Conservation (phyloP, 306 rosid species). For the Albizia julibrissin region DNA sequence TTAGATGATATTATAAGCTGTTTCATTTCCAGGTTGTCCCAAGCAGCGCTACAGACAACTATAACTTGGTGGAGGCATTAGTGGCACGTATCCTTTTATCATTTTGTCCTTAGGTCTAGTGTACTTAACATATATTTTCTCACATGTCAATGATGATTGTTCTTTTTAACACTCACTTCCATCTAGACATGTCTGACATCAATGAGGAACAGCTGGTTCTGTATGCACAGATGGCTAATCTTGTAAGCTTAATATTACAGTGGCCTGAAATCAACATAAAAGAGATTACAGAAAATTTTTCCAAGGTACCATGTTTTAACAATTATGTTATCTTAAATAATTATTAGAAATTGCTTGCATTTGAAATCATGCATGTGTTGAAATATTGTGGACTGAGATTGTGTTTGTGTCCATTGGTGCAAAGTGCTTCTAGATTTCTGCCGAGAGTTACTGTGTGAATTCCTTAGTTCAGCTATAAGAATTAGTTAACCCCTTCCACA, state of each 20-base stretch:
- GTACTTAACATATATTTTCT: conserved; percentile 25
- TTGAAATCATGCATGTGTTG: not conserved
- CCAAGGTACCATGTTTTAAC: conserved; percentile 58
- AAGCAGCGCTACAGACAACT: conserved; percentile 62
- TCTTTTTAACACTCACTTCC: conserved; percentile 39
- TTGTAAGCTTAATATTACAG: conserved; percentile 71
- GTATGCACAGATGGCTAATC: conserved; percentile 94
- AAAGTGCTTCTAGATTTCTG: not conserved
- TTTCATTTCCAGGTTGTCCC: conserved; percentile 63
- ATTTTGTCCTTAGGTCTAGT: conserved; percentile 20
- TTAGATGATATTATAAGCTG: conserved; percentile 6
- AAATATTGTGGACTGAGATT: not conserved
- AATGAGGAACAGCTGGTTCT: conserved; percentile 74
- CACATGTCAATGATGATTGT: conserved; percentile 36
- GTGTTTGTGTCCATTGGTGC: not conserved
- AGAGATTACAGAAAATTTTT: conserved; percentile 78
- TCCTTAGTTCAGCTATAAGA: not conserved
- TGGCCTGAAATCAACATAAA: conserved; percentile 73
- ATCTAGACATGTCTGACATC: conserved; percentile 70
- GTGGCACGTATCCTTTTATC: conserved; percentile 79
- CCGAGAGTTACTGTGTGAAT: not conserved
- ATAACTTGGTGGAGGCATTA: conserved; percentile 77
- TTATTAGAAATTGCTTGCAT: conserved; percentile 8
- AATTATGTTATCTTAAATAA: conserved; percentile 6
- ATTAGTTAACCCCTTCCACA: not conserved